Base-by-base conservation (phyloP, 495 filamentous ascomycete species). In the Talaromyces thailandensis region DNA sequence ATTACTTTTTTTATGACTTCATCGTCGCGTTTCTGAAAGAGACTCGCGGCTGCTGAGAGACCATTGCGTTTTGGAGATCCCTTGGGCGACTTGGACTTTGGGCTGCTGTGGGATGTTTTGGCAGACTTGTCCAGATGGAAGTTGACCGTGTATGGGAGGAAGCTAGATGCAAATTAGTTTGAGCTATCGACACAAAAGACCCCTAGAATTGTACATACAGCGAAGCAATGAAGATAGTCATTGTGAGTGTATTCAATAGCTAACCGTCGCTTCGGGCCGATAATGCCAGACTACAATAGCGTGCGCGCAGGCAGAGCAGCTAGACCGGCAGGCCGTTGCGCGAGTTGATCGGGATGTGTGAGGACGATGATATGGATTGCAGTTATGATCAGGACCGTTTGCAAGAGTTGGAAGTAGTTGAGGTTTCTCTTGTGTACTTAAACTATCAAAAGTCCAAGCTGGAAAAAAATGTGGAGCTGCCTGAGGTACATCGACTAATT, bases 61-160 rank as follows among this genome's bases (percentile, higher is more conserved):
- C 57, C 66, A 67, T 56, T 60, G 69, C 32, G 60, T 62, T n/a
- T 59, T 66, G 28, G 68, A 68, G 45, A 59, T 18, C 35, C 57
- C 31, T 28, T 51, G 9, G 29, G 62, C 2, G 60, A 37, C 21
- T 35, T 62, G 66, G 73, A 70, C 63, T 79, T 64, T 61, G 70
- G 61, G 62, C 61, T 57, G 56, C 70, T 8, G 25, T 21, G 58
- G 24, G 59, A 61, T 55, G 37, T 73, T 60, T 59, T 63, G 66
- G 67, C 69, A 28, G 66, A 61, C 52, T 72, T 68, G 56, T 66
- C 69, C 35, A 76, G 64, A 59, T 81, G 71, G 65, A 96, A 97
- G 69, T 93, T 86, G 65, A 96, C 79, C 2, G 93, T 97, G 69
- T 95, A 90, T 6, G 93, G 93, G 28, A 96, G 85, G 70, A 95